Evolutionary conservation across 2,329 filamentous ascomycete species (phyloP).

Genomic region (Fulvia fulva): DNA sequence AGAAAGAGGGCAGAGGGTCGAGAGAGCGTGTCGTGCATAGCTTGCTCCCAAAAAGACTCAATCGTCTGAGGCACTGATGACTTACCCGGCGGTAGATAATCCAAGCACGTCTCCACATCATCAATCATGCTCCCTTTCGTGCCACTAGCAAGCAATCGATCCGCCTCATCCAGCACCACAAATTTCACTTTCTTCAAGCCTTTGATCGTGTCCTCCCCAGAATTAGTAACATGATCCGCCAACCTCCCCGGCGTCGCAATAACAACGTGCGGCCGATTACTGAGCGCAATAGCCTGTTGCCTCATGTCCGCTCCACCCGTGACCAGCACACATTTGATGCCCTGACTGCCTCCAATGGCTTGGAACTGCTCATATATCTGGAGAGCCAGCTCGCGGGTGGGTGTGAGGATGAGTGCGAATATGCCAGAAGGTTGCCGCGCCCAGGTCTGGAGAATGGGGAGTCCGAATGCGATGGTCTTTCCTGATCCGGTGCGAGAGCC

Average conservation of each 20-base stretch:
- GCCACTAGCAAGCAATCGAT: constrained; percentile 73
- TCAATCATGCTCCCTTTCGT: constrained; percentile 81
- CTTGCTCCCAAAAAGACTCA: background rate
- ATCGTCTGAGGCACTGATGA: constrained; percentile 35
- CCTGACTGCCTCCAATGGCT: constrained; percentile 83
- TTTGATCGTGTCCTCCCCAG: constrained; percentile 83
- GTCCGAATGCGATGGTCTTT: constrained; percentile 94
- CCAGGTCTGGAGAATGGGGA: constrained; percentile 92
- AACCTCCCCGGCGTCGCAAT: constrained; percentile 91
- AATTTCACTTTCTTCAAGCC: constrained; percentile 75
- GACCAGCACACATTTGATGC: constrained; percentile 81
- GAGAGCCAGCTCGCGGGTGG: constrained; percentile 84
- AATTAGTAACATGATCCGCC: constrained; percentile 88
- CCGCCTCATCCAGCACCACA: constrained; percentile 93
- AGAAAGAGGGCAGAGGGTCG: background rate
- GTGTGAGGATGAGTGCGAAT: constrained; percentile 84
- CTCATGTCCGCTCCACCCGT: constrained; percentile 94
- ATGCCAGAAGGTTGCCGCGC: constrained; percentile 87
- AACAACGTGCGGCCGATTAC: constrained; percentile 79
- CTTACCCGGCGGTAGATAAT: constrained; percentile 67
- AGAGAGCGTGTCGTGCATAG: background rate
- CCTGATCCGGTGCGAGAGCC: constrained; percentile 92
- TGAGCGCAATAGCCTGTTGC: constrained; percentile 77
- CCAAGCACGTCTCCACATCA: constrained; percentile 84
- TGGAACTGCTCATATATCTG: constrained; percentile 97